Base-by-base conservation (phyloP, 163 green algal genomes). In the Prototheca wickerhamii region DNA sequence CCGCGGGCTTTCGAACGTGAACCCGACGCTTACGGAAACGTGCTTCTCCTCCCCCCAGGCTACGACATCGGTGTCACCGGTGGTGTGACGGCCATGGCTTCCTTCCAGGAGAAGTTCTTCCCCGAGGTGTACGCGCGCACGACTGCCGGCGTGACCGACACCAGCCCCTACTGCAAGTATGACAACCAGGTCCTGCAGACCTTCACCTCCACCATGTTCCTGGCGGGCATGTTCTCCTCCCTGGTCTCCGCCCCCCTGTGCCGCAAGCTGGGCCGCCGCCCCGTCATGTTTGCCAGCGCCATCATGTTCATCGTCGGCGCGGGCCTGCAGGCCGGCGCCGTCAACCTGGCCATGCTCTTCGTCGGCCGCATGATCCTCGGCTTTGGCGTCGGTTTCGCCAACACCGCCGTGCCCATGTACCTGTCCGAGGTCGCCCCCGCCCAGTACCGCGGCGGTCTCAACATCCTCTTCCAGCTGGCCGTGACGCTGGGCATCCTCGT, bases 381-480 rank as follows among this genome's bases (percentile, higher is more conserved):
- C 28, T 37, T 89, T 21, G 82, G 80, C 25, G 75, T 86, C 35
- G 82, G 82, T 20, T 72, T 82, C 64, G 72, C 69, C 46, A 81
- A 70, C 29, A 58, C 70, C 28, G 40, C 42, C 8, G 25, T 68
- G 5, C 37, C 57, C 2, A 40, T 71, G 37, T 68, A 68, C 54
- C 65, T 68, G n/a, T 70, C 64, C 40, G 64, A 70, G 31, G 49
- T 5, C 76, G 80, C 34, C 63, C 65, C 69, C 56, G 25, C 43
- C 63, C 63, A 75, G 46, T 61, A 49, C 21, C 61, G 65, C 23
- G 81, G 82, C 32, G 67, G 50, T 2, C 59, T 87, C 20, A 86
- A 85, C 63, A 82, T 86, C 67, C 58, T 85, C 29, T 87, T 87
- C 68, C 78, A 87, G 71, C 61, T 85, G 34, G 63, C 65, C 20